Evolutionary conservation across 768 basidiomycete species (phyloP), one percentile per base, ranked within the genome.

Genomic region (Lactifluus piperatus): DNA sequence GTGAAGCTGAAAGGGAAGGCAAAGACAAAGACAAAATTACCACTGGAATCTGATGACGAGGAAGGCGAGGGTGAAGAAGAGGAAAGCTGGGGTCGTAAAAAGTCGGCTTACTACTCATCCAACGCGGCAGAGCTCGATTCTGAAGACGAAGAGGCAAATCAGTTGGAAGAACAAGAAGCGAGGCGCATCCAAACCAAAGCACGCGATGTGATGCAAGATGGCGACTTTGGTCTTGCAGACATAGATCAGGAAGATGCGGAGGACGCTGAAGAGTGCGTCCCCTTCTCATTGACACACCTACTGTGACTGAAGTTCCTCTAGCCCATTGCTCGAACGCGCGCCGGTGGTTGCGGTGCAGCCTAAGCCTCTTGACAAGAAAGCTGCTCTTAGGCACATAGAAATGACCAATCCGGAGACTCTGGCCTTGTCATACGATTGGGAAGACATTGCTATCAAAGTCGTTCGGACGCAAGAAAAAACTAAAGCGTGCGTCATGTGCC

Each of bases 121-220:
- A 92, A 91, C 69, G 91, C 88, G 32, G 85, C 78, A 36, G 74
- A 88, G 55, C 74, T 91, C 37, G 90, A 90, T 53, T 86, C 86
- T 37, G 89, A 90, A 65, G 87, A 94, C 63, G 94, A 95, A 66
- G 94, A 95, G 70, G 88, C 84, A 34, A 81, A 89, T 67, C 86
- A 88, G 64, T 73, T 95, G 51, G 93, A 97, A 67, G 91, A 91
- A 69, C 84, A 87, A 68, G 94, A 97, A 70, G 90, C 88, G 7
- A 83, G 73, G 65, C 76, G 91, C 57, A 72, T 95, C 46, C 94
- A 95, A 70, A 71, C 73, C 37, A 93, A 90, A 72, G 76, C 81
- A 24, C 78, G 86, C 32, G 86, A 90, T 63, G 79, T 71, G 11
- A 78, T 95, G 77, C 72, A 65, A 9, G 88, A 91, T 45, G 84